Percentiles rank a stretch among this genome's conserved stretches.
Conservation (phyloP, 805 yeast genomes). For the Priceomyces melissophilus region DNA sequence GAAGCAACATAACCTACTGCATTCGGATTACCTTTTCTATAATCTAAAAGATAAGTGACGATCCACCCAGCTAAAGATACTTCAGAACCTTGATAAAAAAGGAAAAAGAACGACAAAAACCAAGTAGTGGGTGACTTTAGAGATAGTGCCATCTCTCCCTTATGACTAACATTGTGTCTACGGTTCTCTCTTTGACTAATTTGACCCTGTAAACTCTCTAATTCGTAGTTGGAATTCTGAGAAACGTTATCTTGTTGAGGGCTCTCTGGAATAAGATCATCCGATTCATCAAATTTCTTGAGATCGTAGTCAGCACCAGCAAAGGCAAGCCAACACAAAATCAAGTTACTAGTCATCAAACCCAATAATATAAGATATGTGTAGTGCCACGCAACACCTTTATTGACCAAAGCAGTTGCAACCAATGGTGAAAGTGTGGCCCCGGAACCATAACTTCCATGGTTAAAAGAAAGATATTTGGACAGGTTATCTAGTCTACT, state of each 20-base stretch:
- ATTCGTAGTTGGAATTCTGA: not conserved
- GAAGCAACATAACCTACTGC: conserved; percentile 62
- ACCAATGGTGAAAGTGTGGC: conserved; percentile 68
- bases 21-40: conserved; percentile 45
- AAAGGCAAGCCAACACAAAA: conserved; percentile 42
- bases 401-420: conserved; percentile 51
- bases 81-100: conserved; percentile 68
- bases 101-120: conserved; percentile 50
- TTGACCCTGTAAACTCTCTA: not conserved
- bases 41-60: conserved; percentile 56
- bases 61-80: conserved; percentile 71
- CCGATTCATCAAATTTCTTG: conserved; percentile 28
- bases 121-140: conserved; percentile 41
- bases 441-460: conserved; percentile 71
- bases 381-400: conserved; percentile 51
- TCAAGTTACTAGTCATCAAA: conserved; percentile 28
- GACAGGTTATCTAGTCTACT: conserved; percentile 52
- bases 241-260: no score
- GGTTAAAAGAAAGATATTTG: conserved; percentile 56
- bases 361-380: conserved; percentile 50
- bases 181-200: not conserved
- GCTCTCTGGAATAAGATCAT: not conserved
- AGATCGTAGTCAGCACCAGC: conserved; percentile 46
- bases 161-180: not conserved
- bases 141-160: conserved; percentile 30